Conservation (phyloP, 495 filamentous ascomycete species). For the Penicillium fimorum region DNA sequence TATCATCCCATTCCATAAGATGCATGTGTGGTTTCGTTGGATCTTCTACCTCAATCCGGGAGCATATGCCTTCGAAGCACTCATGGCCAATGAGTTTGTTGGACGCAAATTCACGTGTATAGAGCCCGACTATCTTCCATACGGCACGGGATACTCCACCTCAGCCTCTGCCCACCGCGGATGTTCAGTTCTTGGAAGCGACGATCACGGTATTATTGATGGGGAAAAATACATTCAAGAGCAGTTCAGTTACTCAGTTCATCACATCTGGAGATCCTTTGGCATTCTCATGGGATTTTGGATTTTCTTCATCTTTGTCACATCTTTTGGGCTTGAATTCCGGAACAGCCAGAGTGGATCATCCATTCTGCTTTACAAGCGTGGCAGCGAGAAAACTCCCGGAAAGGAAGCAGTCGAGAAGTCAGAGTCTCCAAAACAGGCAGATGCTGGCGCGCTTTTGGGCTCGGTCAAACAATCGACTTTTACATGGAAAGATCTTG, state of each 20-base stretch:
- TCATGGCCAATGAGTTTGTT: slow-evolving; percentile 91
- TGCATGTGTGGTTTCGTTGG: slow-evolving; percentile 87
- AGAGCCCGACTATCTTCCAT: slow-evolving; percentile 58
- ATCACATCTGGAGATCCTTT: slow-evolving; percentile 74
- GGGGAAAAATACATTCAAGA: slow-evolving; percentile 64
- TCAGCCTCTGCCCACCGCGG: slow-evolving; percentile 62
- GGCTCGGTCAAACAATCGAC: slow-evolving; percentile 35
- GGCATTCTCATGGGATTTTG: slow-evolving; percentile 78
- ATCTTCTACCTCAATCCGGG: slow-evolving; percentile 86
- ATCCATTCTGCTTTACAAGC: slow-evolving; percentile 60
- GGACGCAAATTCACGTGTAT: slow-evolving; percentile 78
- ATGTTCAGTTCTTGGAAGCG: slow-evolving; percentile 67
- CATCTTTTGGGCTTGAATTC: slow-evolving; percentile 62
- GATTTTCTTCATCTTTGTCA: slow-evolving; percentile 65
- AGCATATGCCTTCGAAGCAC: slow-evolving; percentile 79
- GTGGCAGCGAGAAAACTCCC: slow-evolving; percentile 44
- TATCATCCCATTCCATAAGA: slow-evolving; percentile 68
- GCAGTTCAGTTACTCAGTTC: slow-evolving; percentile 59
- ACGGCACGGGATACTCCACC: slow-evolving; percentile 58
- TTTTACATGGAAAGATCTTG: slow-evolving; percentile 61
- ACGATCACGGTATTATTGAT: slow-evolving; percentile 52
- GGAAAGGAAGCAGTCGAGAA: slow-evolving; percentile 30
- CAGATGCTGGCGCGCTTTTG: slow-evolving; percentile 22
- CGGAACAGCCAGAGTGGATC: slow-evolving; percentile 63
- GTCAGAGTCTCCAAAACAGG: background rate